Evolutionary conservation across 305 asterid species (phyloP), one percentile per base, ranked within the genome.

Genomic region (Fraxinus velutina): DNA sequence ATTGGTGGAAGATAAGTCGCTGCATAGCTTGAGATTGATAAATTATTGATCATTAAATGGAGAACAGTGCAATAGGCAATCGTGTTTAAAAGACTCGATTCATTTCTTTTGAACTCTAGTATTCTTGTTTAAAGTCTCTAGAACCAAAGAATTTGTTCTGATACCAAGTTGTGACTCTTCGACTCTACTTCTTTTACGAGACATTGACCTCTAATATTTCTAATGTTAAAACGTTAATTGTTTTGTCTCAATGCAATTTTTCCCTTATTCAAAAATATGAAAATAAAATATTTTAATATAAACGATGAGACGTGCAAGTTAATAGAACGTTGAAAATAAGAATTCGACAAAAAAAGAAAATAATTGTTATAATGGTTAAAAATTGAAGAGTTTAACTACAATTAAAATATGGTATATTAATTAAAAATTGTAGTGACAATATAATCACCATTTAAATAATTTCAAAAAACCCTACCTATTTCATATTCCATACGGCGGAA

Each of bases 401-500:
- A 39, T 8, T 39, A 8, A 39, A 39, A 8, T 39, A 8, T 39
- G 50, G 15, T 39, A 2, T 39, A 39, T 39, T 10, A 39, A 39
- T 39, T 39, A 39, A 39, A 39, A 39, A 8, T 9, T 9, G 50
- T 9, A 7, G 50, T 39, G 15, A 0, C 4, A 39, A 39, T 39
- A 39, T 39, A 39, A 39, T 39, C 68, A n/a, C 27, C 1, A 1
- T n/a, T 57, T 17, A 7, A 47, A 47, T 21, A 17, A 57, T 57
- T 57, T 57, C 27, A 1, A 6, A 57, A 24, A 21, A 22, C 2
- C 73, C n/a, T 4, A 66, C 36, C 19, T 66, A 22, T 66, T 66
- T 42, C 73, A 0, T 27, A 57, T 66, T 75, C 75, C 82, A 84
- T 44, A 57, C 73, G 82, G 75, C 36, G 29, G 33, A 57, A 71